Evolutionary conservation across 805 yeast species (phyloP), one percentile per base, ranked within the genome.

Genomic region (Starmerella asiatica): DNA sequence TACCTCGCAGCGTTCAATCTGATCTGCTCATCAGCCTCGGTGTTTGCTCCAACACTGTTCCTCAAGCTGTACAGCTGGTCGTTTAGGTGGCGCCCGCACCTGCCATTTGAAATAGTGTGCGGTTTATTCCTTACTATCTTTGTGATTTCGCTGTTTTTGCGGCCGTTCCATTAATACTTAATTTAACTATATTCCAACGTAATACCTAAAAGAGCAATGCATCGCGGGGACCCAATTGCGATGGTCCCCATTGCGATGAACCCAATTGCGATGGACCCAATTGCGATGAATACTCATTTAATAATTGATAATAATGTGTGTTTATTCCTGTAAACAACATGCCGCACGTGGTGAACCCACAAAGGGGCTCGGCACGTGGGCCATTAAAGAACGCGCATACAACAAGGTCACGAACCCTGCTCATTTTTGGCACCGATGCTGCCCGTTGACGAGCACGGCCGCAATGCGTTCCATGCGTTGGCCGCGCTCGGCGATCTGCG

Each of bases 1-100:
- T 56, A 53, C 37, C 44, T 57, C 46, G 61, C 58, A 2, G 55
- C 53, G 14, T 41, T 45, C 32, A 44, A 48, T 30, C 28, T 52
- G 21, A 32, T 46, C 14, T 34, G 34, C 19, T 41, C 53, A 27
- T 3, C 35, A 3, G 18, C 39, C 9, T 29, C 42, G 9, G 40
- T 48, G 5, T 21, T 52, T 20, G 30, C 40, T 8, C 55, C 56
- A 9, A 39, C 53, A 3, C 3, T 45, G 21, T 38, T 52, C 34
- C 38, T 52, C 16, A 42, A 42, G 36, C 28, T 52, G 16, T 52
- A 51, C 45, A 42, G 44, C 27, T 45, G 49, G 47, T 34, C 47
- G 5, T 38, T 36, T 33, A 32, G 27, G 19, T 38, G 45, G 42
- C 38, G 47, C n/a, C 50, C 54, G 11, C 36, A 27, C 12, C 34